Percentiles rank a stretch among this genome's conserved stretches.
Evolutionary conservation across 768 basidiomycete genomes (phyloP).

Genomic region (Hygrophorus pudorinus): DNA sequence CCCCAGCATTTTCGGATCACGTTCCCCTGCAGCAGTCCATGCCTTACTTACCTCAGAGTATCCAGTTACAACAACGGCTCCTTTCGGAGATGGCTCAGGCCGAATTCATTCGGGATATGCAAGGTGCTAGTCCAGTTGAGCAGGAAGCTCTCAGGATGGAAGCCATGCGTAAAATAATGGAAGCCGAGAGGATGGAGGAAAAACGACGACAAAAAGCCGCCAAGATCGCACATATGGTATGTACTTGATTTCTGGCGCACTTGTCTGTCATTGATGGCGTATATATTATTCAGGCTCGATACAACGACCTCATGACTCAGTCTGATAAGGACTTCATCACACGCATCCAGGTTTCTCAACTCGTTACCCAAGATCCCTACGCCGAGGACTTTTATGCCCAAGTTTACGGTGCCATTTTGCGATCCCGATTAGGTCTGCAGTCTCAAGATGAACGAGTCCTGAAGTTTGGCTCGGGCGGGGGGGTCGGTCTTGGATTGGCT

Average conservation of each 20-base stretch:
- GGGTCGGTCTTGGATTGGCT: conserved; percentile 74
- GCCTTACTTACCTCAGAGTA: conserved; percentile 48
- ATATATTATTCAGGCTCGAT: conserved; percentile 52
- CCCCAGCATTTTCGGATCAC: conserved; percentile 26
- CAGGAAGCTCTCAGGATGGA: conserved; percentile 67
- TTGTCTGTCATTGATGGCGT: conserved; percentile 1
- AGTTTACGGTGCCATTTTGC: conserved; percentile 79
- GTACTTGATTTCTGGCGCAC: conserved; percentile 10
- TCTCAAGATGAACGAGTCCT: conserved; percentile 70
- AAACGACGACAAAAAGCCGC: conserved; percentile 70
- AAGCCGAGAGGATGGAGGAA: conserved; percentile 83
- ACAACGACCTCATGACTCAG: conserved; percentile 94
- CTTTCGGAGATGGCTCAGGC: conserved; percentile 69
- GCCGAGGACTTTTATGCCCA: conserved; percentile 98
- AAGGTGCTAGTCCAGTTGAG: conserved; percentile 46
- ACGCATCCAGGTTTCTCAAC: conserved; percentile 95
- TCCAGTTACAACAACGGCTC: conserved; percentile 66
- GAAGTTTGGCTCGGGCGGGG: conserved; percentile 75
- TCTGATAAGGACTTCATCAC: conserved; percentile 99
- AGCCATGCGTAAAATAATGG: conserved; percentile 83
- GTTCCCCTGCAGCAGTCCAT: conserved; percentile 41
- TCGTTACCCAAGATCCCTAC: conserved; percentile 95
- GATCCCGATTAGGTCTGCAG: conserved; percentile 68
- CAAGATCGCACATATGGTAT: conserved; percentile 85
- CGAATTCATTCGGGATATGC: conserved; percentile 57